Evolutionary conservation across 2,329 filamentous ascomycete genomes (phyloP).

Genomic region (Verticillium albo-atrum): DNA sequence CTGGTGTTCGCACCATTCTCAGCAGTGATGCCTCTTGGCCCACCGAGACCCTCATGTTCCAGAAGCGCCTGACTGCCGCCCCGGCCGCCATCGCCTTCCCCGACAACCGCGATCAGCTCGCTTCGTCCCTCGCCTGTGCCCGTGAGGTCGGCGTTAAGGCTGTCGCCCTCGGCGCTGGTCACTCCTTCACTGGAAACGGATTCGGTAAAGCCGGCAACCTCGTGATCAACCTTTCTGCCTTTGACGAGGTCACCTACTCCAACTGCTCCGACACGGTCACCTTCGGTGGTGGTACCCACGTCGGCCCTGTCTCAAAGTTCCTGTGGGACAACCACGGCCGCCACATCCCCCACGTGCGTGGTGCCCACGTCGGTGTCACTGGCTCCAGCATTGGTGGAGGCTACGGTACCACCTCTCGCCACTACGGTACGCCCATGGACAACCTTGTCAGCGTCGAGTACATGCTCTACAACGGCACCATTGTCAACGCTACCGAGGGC

Average conservation of each 20-base stretch:
- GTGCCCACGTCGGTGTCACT: conserved; percentile 8
- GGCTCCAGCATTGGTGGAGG: conserved; percentile 13
- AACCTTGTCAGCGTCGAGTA: conserved; percentile 10
- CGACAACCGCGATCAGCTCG: conserved; percentile 10
- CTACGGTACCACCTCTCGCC: conserved; percentile 7
- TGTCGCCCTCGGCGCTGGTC: conserved; percentile 8
- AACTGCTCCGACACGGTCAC: conserved; percentile 7
- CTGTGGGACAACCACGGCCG: conserved; percentile 11
- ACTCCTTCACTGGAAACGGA: conserved; percentile 12
- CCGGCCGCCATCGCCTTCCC: conserved; percentile 11
- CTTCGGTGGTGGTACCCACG: conserved; percentile 9
- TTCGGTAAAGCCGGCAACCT: conserved; percentile 10
- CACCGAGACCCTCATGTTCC: conserved; percentile 8
- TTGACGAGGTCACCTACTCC: conserved; percentile 8
- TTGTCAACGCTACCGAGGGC: conserved; percentile 8
- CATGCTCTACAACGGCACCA: conserved; percentile 14
- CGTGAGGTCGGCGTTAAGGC: conserved; percentile 9
- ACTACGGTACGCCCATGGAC: conserved; percentile 12
- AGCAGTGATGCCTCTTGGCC: conserved; percentile 9
- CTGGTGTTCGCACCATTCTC: conserved; percentile 10
- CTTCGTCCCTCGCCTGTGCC: conserved; percentile 10
- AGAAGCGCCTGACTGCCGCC: conserved; percentile 10
- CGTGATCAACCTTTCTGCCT: conserved; percentile 12
- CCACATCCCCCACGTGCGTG: conserved; percentile 12
- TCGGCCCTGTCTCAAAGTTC: conserved; percentile 10